Evolutionary conservation across 2,329 filamentous ascomycete species (phyloP), one percentile per base, ranked within the genome.

Genomic region (Aspergillus uvarum): DNA sequence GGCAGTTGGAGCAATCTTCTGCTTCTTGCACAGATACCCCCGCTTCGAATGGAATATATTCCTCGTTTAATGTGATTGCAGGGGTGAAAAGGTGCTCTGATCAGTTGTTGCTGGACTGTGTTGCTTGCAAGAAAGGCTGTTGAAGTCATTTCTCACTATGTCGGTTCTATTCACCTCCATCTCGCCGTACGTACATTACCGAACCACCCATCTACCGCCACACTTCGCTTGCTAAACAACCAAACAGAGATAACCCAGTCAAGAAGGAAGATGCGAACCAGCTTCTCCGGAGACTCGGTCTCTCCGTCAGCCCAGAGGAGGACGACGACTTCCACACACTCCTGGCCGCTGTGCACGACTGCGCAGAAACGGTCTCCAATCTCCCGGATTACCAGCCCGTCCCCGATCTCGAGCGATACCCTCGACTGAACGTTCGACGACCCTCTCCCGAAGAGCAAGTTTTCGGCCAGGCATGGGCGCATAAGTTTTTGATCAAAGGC

Each of bases 341-440:
- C 1, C 73, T 84, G 0, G 81, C 81, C 19, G 82, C 81, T 0
- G 77, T 83, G 0, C 81, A 84, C 58, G 81, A 84, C 56, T 81
- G 80, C 44, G 81, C 81, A 0, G 76, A 82, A 54, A 73, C 75
- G 0, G 70, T 84, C 44, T 68, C 73, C 3, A 70, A 67, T 12
- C 68, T 83, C 0, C 79, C 80, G 1, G 81, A 84, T 59, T 84
- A 83, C 58, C 74, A 81, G 29, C 75, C 79, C 0, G 48, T 66
- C 0, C 71, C 79, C 1, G 77, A 83, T 53, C 64, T 71, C n/a
- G 65, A 75, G 3, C 72, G 67, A 12, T 83, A 80, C 56, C 81
- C 81, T 0, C 78, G 82, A 35, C 68, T 79, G 50, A 71, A 80
- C 52, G 56, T 84, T 1, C 76, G 70, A n/a, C 73, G 74, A 7